These are phyloP conservation scores for Candida parachauliodes DNA, from an alignment of 805 yeast species.

Conservation along the genomic window DNA sequence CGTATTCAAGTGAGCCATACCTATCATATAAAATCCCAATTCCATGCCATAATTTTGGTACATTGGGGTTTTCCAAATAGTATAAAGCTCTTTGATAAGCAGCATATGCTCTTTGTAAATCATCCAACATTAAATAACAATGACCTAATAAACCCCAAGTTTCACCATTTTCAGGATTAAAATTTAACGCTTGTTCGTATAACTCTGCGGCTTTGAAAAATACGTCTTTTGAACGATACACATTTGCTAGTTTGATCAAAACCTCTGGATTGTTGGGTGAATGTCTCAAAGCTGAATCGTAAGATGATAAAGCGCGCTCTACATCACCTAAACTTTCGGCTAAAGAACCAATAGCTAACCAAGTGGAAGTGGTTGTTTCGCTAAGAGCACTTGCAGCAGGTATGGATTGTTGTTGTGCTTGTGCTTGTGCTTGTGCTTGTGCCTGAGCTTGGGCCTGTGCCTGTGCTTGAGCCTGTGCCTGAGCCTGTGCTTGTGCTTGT, in stretches of 20 bases:
- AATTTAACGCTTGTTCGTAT: constrained; percentile 79
- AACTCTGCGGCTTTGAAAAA: constrained; percentile 93
- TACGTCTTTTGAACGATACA: constrained; percentile 84
- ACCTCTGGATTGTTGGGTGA: constrained; percentile 85
- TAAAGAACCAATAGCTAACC: constrained; percentile 84
- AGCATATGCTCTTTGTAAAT: constrained; percentile 89
- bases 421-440: constrained; percentile 5
- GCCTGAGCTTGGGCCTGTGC: constrained; percentile 4
- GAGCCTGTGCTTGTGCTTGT: constrained; percentile 4
- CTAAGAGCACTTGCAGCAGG: constrained; percentile 17
- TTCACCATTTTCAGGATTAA: constrained; percentile 86
- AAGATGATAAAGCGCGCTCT: constrained; percentile 84
- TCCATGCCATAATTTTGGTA: constrained; percentile 98
- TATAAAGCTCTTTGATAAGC: constrained; percentile 95
- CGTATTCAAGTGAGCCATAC: constrained; percentile 93
- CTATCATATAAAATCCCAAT: constrained; percentile 95
- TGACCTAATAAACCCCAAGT: constrained; percentile 97
- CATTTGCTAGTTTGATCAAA: constrained; percentile 78
- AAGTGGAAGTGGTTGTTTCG: constrained; percentile 72
- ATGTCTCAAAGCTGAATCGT: constrained; percentile 82
- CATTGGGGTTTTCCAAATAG: constrained; percentile 87
- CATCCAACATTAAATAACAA: constrained; percentile 95
- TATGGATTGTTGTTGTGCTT: constrained; percentile 6
- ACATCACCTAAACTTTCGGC: constrained; percentile 88
- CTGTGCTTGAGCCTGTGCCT: constrained; percentile 2